A percentile compares a stretch with the other conserved stretches of the same genome.
phyloP scores from a whole-genome alignment of 495 filamentous ascomycete genomes.

The Neurospora sp. region DNA sequence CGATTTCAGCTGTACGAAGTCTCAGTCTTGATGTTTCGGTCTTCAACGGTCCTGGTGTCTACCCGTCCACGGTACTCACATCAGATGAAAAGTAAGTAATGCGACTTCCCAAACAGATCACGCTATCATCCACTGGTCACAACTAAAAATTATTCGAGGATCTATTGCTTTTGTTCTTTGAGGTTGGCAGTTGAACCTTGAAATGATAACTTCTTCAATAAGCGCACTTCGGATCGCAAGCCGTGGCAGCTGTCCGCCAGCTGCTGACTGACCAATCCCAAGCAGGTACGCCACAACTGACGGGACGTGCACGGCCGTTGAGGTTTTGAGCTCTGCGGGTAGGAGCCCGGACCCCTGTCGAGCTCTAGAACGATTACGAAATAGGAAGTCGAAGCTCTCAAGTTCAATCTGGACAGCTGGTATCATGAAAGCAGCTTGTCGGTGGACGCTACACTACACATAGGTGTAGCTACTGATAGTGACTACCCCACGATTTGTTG shows the following conservation, averaged over 20 bases:
- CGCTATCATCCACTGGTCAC: background rate
- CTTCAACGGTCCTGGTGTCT: background rate
- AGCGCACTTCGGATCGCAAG: background rate
- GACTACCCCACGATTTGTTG: background rate
- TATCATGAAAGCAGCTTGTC: background rate
- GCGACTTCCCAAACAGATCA: background rate
- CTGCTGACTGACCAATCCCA: background rate
- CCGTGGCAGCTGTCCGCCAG: background rate
- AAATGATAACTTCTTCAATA: background rate
- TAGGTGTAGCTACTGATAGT: background rate
- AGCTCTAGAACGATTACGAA: background rate
- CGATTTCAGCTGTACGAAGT: background rate
- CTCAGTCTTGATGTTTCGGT: background rate
- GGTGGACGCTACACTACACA: background rate
- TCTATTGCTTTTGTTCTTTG: background rate
- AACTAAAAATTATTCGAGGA: background rate
- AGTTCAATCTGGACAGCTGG: background rate
- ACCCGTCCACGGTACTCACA: background rate
- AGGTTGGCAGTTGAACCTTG: background rate
- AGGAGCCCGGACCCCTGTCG: background rate
- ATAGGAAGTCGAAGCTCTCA: background rate
- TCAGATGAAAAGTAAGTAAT: background rate
- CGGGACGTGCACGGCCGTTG: background rate
- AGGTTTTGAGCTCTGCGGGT: background rate
- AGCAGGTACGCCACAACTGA: background rate